Percentiles rank a stretch among this genome's conserved stretches.
Evolutionary conservation across 2,329 filamentous ascomycete genomes (phyloP).

Genomic region (Verticillium nonalfalfae): DNA sequence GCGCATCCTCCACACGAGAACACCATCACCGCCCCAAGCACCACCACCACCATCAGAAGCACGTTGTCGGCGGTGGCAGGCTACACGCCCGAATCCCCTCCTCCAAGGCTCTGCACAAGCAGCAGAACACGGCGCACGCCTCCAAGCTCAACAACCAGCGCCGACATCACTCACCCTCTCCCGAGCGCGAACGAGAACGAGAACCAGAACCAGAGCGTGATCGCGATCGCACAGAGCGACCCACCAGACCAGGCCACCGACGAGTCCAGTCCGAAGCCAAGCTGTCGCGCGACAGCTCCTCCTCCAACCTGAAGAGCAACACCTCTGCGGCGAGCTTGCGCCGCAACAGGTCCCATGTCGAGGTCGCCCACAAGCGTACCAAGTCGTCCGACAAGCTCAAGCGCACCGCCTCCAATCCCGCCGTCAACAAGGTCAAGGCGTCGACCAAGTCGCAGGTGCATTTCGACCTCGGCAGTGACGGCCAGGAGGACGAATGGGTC

Average conservation of each 20-base stretch:
- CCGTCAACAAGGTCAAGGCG: slow-evolving; percentile 35
- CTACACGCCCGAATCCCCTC: slow-evolving; percentile 47
- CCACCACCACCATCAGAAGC: slow-evolving; percentile 28
- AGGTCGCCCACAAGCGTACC: slow-evolving; percentile 40
- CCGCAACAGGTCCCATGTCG: slow-evolving; percentile 54
- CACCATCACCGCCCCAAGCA: slow-evolving; percentile 19
- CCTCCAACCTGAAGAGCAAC: slow-evolving; percentile 45
- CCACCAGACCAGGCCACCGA: slow-evolving; percentile 17
- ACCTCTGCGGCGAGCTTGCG: slow-evolving; percentile 48
- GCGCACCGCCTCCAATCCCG: slow-evolving; percentile 43
- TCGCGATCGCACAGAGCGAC: slow-evolving; percentile 1
- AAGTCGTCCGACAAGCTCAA: slow-evolving; percentile 48
- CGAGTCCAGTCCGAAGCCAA: slow-evolving; percentile 30
- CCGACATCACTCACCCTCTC: slow-evolving; percentile 35
- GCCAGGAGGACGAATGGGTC: slow-evolving; percentile 56
- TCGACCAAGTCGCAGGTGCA: slow-evolving; percentile 47
- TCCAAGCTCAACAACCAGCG: slow-evolving; percentile 30
- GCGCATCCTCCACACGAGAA: slow-evolving; percentile 12
- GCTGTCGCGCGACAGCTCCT: slow-evolving; percentile 37
- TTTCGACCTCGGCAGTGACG: slow-evolving; percentile 54
- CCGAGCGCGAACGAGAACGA: slow-evolving; percentile 21
- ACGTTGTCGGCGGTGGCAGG: slow-evolving; percentile 37
- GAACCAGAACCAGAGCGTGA: background rate
- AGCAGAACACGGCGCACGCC: slow-evolving; percentile 21
- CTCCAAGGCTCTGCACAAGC: slow-evolving; percentile 44